Base-by-base conservation (phyloP, 2,329 filamentous ascomycete genomes). In the Aspergillus sp. region DNA sequence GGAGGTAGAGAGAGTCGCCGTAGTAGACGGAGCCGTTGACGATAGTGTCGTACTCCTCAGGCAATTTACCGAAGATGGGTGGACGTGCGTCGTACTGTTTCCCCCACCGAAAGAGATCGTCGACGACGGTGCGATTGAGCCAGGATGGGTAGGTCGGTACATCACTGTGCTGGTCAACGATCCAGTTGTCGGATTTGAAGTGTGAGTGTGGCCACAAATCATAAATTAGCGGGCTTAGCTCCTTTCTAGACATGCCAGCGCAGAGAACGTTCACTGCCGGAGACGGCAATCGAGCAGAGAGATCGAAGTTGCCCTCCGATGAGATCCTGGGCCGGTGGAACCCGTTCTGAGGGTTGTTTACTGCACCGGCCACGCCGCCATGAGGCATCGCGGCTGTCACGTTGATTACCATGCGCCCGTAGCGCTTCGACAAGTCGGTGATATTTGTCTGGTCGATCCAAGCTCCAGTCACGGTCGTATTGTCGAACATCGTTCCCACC, bases 311-410 rank as follows among this genome's bases (percentile, higher is more conserved):
- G 11, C 90, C 90, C 9, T 90, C 81, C 0, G 88, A 89, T 0
- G 78, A 81, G 11, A 87, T 77, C 18, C 87, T 85, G 0, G 91
- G 90, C 66, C 94, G 90, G 9, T 90, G 74, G 31, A 94, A 90
- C 0, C 77, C 72, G 66, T 94, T 94, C 7, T 75, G 71, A 0
- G 80, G 75, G 64, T 88, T 79, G 9, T 80, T 83, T 0, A 88
- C 87, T 0, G 90, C 90, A 12, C 79, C 74, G 39, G 89, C 86
- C 0, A 95, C 81, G 0, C 88, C 86, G 0, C 87, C 80, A 66
- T 95, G 91, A 0, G 91, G 91, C 83, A 93, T 88, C 0, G 90
- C 89, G 64, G 93, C 80, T 0, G 88, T 90, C 22, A 92, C 85
- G 63, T 93, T 92, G 70, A 92, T 90, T 67, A 94, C 78, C 39